phyloP scores from a whole-genome alignment of 495 filamentous ascomycete genomes.

The Bryoglossum gracile region DNA sequence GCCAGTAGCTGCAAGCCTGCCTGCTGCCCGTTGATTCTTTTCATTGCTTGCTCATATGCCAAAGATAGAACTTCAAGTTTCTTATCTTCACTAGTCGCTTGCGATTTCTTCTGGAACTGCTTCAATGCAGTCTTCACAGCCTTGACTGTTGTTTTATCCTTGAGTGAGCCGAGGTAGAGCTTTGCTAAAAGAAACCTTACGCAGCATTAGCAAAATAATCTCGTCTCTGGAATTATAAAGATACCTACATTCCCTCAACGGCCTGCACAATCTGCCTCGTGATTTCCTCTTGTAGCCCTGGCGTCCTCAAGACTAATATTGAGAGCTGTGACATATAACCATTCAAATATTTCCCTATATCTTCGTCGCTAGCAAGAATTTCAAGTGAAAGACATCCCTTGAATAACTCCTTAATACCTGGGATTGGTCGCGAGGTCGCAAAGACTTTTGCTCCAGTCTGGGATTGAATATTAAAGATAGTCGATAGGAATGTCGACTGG shows the following conservation, averaged over 20 bases:
- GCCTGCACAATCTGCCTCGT: neutral
- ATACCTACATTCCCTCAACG: slow-evolving; percentile 13
- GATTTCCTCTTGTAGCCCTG: slow-evolving; percentile 5
- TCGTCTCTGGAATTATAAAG: neutral
- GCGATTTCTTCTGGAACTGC: neutral
- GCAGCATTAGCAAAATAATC: neutral
- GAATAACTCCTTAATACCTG: slow-evolving; percentile 25
- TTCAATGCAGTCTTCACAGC: slow-evolving; percentile 11
- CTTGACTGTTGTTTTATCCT: slow-evolving; percentile 11
- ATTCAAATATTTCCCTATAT: slow-evolving; percentile 10
- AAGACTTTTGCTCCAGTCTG: slow-evolving; percentile 22
- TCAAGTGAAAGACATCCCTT: slow-evolving; percentile 21
- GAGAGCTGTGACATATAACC: neutral
- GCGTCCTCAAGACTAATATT: neutral
- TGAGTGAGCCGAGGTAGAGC: slow-evolving; percentile 15
- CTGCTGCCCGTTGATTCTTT: slow-evolving; percentile 23
- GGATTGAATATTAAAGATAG: slow-evolving; percentile 27
- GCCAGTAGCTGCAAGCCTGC: slow-evolving; percentile 18
- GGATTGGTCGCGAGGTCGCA: slow-evolving; percentile 27
- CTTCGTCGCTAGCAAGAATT: slow-evolving; percentile 13
- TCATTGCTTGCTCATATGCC: slow-evolving; percentile 19
- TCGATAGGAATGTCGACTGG: slow-evolving; percentile 24
- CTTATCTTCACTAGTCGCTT: slow-evolving; percentile 1
- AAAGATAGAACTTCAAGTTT: slow-evolving; percentile 11
- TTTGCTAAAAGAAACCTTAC: slow-evolving; percentile 21